A percentile compares a stretch with the other conserved stretches of the same genome.
Evolutionary conservation across 768 basidiomycete genomes (phyloP).

Genomic region (Boletus pseudopeckii): DNA sequence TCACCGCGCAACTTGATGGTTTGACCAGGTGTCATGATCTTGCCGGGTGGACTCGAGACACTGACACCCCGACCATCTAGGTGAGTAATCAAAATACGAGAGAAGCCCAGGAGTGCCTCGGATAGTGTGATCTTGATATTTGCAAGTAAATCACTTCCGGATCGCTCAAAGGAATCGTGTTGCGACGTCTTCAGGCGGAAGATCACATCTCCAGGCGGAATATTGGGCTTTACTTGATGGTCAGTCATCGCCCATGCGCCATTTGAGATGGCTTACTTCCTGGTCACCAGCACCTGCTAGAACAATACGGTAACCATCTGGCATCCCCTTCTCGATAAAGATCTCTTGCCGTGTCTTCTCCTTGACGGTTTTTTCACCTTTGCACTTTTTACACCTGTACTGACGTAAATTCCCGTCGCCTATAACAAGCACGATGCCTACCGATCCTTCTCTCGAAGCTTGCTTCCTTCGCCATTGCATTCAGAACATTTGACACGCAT

Average conservation of each 20-base stretch:
- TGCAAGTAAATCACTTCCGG: slow-evolving; percentile 76
- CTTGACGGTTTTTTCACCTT: slow-evolving; percentile 76
- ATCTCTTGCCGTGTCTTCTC: slow-evolving; percentile 91
- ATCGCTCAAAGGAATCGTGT: slow-evolving; percentile 81
- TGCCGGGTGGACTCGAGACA: slow-evolving; percentile 68
- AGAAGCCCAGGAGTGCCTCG: slow-evolving; percentile 94
- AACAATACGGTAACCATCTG: slow-evolving; percentile 79
- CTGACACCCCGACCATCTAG: slow-evolving; percentile 91
- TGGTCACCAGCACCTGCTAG: slow-evolving; percentile 92
- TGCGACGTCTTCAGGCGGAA: slow-evolving; percentile 67
- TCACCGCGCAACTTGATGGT: slow-evolving; percentile 76
- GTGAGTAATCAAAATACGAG: slow-evolving; percentile 84
- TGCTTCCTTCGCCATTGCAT: slow-evolving; percentile 67
- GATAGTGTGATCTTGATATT: slow-evolving; percentile 85
- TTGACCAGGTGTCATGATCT: slow-evolving; percentile 71
- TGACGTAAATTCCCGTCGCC: slow-evolving; percentile 1
- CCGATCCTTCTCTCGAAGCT: slow-evolving; percentile 82
- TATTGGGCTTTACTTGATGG: slow-evolving; percentile 61
- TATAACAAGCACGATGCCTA: slow-evolving; percentile 30
- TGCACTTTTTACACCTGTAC: slow-evolving; percentile 91
- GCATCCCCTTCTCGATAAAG: slow-evolving; percentile 82
- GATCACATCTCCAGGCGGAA: slow-evolving; percentile 87
- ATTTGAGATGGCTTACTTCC: slow-evolving; percentile 45
- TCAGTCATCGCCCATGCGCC: slow-evolving; percentile 2
- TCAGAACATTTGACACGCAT: slow-evolving; percentile 60